Conservation (phyloP, 768 basidiomycete genomes). For the Rhodosporidiobolus sp. region DNA sequence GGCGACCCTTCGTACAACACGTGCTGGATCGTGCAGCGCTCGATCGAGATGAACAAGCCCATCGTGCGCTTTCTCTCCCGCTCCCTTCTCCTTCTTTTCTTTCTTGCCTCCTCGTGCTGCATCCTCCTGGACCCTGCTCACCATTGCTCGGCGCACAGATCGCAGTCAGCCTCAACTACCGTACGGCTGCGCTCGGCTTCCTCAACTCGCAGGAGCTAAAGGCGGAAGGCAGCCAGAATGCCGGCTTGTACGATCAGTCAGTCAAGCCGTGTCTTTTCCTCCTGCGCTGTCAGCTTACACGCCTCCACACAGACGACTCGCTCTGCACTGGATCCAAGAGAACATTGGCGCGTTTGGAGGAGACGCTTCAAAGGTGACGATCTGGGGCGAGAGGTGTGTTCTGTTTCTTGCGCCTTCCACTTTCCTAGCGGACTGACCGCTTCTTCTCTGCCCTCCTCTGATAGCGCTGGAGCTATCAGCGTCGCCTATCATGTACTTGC, state of each 20-base stretch:
- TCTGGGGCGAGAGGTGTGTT: slow-evolving; percentile 31
- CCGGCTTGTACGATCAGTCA: slow-evolving; percentile 29
- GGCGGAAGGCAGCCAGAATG: slow-evolving; percentile 21
- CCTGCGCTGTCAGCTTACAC: no score
- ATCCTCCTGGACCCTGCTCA: no score
- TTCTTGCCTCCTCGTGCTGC: no score
- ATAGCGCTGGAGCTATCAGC: slow-evolving; percentile 26
- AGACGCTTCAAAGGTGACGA: slow-evolving; percentile 57
- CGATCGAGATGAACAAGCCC: slow-evolving; percentile 39
- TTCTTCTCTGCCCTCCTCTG: neutral
- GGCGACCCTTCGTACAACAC: slow-evolving; percentile 29
- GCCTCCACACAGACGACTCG: slow-evolving; percentile 47
- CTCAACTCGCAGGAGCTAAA: slow-evolving; percentile 9
- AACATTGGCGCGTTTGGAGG: slow-evolving; percentile 67
- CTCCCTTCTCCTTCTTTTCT: neutral
- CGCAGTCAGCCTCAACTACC: slow-evolving; percentile 36
- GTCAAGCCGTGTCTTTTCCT: no score
- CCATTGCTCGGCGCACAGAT: neutral
- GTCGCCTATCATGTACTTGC: neutral
- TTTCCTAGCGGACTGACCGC: no score
- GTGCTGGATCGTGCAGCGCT: slow-evolving; percentile 30
- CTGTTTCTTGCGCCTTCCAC: neutral
- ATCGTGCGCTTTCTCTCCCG: slow-evolving; percentile 2
- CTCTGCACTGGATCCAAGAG: slow-evolving; percentile 62
- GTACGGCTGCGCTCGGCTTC: slow-evolving; percentile 35